A percentile compares a stretch with the other conserved stretches of the same genome.
Conservation (phyloP, 495 filamentous ascomycete species). For the Xylaria palmicola region DNA sequence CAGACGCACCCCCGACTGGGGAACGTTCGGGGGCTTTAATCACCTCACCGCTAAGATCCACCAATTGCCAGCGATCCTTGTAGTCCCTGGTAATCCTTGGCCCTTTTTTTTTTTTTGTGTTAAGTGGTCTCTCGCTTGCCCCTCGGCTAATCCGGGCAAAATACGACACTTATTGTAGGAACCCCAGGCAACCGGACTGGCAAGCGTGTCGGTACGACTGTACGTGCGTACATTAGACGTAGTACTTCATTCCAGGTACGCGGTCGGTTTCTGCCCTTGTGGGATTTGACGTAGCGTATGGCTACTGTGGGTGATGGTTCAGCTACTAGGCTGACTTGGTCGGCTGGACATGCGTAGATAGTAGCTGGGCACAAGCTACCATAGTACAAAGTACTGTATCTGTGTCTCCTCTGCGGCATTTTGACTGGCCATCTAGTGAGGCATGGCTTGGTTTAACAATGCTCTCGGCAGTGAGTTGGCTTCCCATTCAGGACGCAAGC, state of each 20-base stretch:
- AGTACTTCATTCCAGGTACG: neutral
- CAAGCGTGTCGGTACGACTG: neutral
- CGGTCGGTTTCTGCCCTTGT: neutral
- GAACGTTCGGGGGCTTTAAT: conserved; percentile 4
- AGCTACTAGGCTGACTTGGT: neutral
- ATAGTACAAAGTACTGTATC: no score
- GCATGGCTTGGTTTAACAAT: neutral
- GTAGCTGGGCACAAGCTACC: no score
- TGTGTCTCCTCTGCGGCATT: conserved; percentile 6
- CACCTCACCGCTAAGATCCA: conserved; percentile 8
- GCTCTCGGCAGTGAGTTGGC: neutral
- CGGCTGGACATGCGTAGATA: no score
- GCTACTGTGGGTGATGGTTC: neutral
- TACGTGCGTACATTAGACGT: no score
- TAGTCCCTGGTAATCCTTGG: conserved; percentile 5
- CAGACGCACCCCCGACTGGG: neutral
- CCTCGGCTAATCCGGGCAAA: conserved; percentile 10
- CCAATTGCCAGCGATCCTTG: neutral
- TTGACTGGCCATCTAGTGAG: neutral
- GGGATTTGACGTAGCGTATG: neutral
- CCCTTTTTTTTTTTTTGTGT: neutral
- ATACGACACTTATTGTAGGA: neutral
- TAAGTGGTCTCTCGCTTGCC: neutral
- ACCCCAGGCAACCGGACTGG: neutral
- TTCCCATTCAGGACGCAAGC: neutral